Base-by-base conservation (phyloP, 73 alveolate genomes). In the Paramecium tetraurelia region DNA sequence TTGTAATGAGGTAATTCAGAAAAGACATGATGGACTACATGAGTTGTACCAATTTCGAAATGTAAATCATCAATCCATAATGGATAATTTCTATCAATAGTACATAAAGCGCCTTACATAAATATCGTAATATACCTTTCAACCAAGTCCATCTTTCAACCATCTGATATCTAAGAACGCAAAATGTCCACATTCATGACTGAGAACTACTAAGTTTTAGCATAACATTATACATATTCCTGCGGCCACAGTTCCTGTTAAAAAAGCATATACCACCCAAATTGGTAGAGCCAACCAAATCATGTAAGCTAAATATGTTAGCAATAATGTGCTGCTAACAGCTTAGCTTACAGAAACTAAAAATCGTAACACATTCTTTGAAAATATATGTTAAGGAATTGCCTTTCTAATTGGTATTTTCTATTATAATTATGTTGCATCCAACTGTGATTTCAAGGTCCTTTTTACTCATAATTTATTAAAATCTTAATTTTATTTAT, bases 181-280 rank as follows among this genome's bases (percentile, higher is more conserved):
- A 16, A 40, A 40, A 63, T 89, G 94, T 41, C 94, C 94, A 24
- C 94, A 89, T 53, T 89, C 94, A 53, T 89, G 94, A 44, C 94
- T 92, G 24, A 89, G 75, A 72, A 89, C 90, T 92, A 77, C 68
- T 59, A 59, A 24, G 41, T n/a, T 14, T 63, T 35, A 36, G 4
- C 4, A 7, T 7, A 21, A 22, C 10, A 63, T 63, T 16, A 7
- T 77, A 72, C 93, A 89, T 44, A 89, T 58, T 27, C 94, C 94
- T 58, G 90, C 43, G 1, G 94, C 94, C 27, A 89, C 84, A 24
- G 94, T 89, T 27, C 94, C 94, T 10, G 80, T 89, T 16, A 70
- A 20, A 44, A 89, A 53, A 31, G 92, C 94, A 89, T 89, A 89
- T 16, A 68, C 77, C 14, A 70, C 58, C 94, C 94, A 89, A 46